These are phyloP conservation scores for Metschnikowia gruessii DNA, from an alignment of 805 yeast genomes.

Conservation along the genomic window DNA sequence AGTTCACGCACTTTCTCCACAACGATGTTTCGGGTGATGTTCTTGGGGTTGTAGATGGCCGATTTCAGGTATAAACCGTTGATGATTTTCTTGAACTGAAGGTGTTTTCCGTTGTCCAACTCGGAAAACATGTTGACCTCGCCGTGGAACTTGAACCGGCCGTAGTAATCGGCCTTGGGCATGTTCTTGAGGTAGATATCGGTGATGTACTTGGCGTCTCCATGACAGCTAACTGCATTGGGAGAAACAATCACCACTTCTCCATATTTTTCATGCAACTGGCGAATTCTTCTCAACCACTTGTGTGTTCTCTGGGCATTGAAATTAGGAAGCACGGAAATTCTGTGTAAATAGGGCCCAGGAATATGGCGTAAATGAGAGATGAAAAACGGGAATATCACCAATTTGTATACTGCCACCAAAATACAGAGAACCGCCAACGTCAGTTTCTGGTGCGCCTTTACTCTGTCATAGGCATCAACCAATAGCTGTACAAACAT, in stretches of 20 bases:
- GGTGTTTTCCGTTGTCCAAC: constrained; percentile 37
- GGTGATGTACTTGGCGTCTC: constrained; percentile 46
- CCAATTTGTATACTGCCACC: constrained; percentile 32
- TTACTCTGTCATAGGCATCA: background rate
- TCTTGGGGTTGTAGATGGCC: constrained; percentile 28
- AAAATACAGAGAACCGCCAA: background rate
- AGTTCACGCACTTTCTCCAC: constrained; percentile 27
- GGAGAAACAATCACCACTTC: constrained; percentile 62
- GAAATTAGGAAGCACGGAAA: constrained; percentile 36
- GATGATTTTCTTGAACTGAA: constrained; percentile 29
- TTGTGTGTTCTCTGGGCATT: constrained; percentile 44
- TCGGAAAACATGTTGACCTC: constrained; percentile 57
- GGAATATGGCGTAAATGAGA: constrained; percentile 54
- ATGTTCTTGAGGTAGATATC: constrained; percentile 55
- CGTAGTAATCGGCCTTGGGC: constrained; percentile 57
- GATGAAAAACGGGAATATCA: constrained; percentile 45
- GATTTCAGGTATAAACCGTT: constrained; percentile 34
- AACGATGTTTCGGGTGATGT: constrained; percentile 25
- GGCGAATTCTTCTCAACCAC: constrained; percentile 41
- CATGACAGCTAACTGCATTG: constrained; percentile 55
- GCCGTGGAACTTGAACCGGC: constrained; percentile 58
- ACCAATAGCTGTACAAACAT: background rate
- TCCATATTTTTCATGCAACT: constrained; percentile 56
- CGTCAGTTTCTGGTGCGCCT: background rate
- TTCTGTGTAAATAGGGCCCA: constrained; percentile 53